phyloP scores from a whole-genome alignment of 768 basidiomycete species.

The Russula abietina region DNA sequence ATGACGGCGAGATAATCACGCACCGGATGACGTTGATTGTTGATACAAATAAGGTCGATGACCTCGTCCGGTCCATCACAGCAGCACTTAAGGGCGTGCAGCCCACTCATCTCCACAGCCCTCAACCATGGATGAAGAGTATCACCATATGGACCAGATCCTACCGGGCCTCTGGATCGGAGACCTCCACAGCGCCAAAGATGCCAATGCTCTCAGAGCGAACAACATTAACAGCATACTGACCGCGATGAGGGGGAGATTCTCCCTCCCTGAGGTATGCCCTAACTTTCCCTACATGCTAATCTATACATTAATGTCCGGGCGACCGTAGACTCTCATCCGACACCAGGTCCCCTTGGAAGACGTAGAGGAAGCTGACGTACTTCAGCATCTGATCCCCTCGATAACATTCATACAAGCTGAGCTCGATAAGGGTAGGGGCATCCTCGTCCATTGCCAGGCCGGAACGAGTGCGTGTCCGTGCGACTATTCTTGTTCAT shows the following conservation, averaged over 20 bases:
- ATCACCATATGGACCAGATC: slow-evolving; percentile 63
- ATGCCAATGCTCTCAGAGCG: slow-evolving; percentile 54
- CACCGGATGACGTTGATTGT: slow-evolving; percentile 8
- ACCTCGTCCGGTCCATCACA: background rate
- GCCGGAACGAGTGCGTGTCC: slow-evolving; percentile 76
- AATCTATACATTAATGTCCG: background rate
- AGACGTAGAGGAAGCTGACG: slow-evolving; percentile 68
- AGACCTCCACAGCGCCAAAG: slow-evolving; percentile 62
- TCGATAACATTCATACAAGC: slow-evolving; percentile 79
- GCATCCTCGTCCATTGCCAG: slow-evolving; percentile 85
- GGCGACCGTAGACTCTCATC: slow-evolving; percentile 58
- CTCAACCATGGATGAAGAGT: slow-evolving; percentile 16
- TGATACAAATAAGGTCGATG: slow-evolving; percentile 10
- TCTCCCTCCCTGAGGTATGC: slow-evolving; percentile 59
- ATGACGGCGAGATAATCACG: background rate
- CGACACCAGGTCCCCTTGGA: slow-evolving; percentile 75
- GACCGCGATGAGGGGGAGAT: slow-evolving; percentile 62
- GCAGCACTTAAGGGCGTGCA: background rate
- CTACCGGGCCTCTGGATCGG: slow-evolving; percentile 82
- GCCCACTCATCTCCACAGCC: background rate
- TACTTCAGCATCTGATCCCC: slow-evolving; percentile 70
- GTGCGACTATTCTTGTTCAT: background rate
- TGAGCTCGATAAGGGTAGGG: slow-evolving; percentile 66
- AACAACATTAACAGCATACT: slow-evolving; percentile 73
- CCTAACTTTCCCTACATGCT: background rate